phyloP scores from a whole-genome alignment of 2,329 filamentous ascomycete species.

The Fusarium xyrophilum region DNA sequence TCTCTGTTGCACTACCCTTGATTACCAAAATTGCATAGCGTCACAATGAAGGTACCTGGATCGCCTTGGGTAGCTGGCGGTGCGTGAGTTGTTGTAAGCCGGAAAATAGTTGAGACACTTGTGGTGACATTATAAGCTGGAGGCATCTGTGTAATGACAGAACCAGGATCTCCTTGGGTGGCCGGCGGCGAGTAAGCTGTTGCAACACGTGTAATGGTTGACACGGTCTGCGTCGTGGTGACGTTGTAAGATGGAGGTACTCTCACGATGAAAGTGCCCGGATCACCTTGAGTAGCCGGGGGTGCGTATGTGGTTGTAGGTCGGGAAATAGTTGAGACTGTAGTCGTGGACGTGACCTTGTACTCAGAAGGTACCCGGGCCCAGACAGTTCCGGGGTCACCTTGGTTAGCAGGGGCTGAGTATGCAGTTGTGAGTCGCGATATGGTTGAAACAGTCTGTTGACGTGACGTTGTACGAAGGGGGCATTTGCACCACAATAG shows the following conservation, averaged over 20 bases:
- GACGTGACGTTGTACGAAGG: slow-evolving; percentile 1
- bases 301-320: slow-evolving; percentile 1
- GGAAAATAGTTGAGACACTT: neutral
- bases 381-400: slow-evolving; percentile 9
- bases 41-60: slow-evolving; percentile 5
- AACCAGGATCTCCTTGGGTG: too few relatives aligned
- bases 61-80: neutral
- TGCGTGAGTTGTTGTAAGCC: neutral
- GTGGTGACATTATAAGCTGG: too few relatives aligned
- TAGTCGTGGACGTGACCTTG: slow-evolving; percentile 6
- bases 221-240: too few relatives aligned
- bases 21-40: too few relatives aligned
- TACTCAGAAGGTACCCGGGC: neutral
- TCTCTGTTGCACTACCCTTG: neutral
- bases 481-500: neutral
- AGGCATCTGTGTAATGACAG: too few relatives aligned
- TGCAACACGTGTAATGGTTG: too few relatives aligned
- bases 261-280: slow-evolving; percentile 2
- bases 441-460: slow-evolving; percentile 2
- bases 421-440: neutral
- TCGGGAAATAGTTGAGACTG: neutral
- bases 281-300: neutral
- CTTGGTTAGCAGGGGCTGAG: neutral
- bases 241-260: neutral
- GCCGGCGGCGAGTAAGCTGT: too few relatives aligned